These are phyloP conservation scores for Tylopilus rubrobrunneus DNA, from an alignment of 768 basidiomycete species.

Conservation along the genomic window DNA sequence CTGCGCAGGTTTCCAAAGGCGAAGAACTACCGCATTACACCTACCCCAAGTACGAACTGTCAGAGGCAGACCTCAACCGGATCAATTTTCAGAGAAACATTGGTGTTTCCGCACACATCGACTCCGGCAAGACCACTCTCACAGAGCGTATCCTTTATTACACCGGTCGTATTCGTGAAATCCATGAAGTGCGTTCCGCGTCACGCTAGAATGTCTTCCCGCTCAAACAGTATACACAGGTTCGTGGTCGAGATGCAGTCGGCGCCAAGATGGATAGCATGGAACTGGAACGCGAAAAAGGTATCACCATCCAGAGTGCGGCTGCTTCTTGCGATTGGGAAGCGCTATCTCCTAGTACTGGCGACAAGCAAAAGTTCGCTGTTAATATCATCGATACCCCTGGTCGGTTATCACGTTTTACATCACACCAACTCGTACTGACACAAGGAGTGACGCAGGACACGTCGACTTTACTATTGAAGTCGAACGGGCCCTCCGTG, in stretches of 20 bases:
- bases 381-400: slow-evolving; percentile 99
- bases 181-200: slow-evolving; percentile 78
- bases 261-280: slow-evolving; percentile 99
- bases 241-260: slow-evolving; percentile 89
- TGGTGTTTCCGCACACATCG: slow-evolving; percentile 92
- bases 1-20: slow-evolving; percentile 18
- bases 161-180: slow-evolving; percentile 91
- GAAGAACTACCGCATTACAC: slow-evolving; percentile 18
- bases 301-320: slow-evolving; percentile 98
- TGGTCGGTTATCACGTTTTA: slow-evolving; percentile 39
- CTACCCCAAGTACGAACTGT: slow-evolving; percentile 43
- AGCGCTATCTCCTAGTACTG: slow-evolving; percentile 55
- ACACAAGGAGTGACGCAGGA: slow-evolving; percentile 43
- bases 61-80: slow-evolving; percentile 61
- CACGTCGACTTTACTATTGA: slow-evolving; percentile 99
- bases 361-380: slow-evolving; percentile 76
- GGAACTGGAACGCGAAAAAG: slow-evolving; percentile 98
- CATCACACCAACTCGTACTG: not conserved
- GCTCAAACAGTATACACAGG: slow-evolving; percentile 38
- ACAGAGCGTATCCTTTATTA: slow-evolving; percentile 96
- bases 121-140: slow-evolving; percentile 96
- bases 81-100: slow-evolving; percentile 87
- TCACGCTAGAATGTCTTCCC: not conserved
- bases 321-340: slow-evolving; percentile 99
- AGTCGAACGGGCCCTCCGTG: slow-evolving; percentile 93